phyloP scores from a whole-genome alignment of 352 stramenopile genomes.

The Globisporangium rhizosaccharum region DNA sequence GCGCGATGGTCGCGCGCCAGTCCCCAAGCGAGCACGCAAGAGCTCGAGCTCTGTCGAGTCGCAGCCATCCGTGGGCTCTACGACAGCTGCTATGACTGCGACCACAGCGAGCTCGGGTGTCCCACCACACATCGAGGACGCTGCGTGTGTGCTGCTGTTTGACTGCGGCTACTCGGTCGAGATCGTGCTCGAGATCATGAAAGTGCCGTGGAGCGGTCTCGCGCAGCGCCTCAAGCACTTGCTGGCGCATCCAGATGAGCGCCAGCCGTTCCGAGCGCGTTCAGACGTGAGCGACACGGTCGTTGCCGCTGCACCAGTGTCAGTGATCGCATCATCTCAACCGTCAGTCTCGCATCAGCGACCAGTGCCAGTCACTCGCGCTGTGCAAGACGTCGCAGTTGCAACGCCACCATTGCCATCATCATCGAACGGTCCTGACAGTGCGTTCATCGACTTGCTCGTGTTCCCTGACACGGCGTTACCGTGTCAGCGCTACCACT shows the following conservation, averaged over 20 bases:
- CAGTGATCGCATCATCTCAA: neutral
- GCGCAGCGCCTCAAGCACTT: neutral
- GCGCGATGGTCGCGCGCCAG: neutral
- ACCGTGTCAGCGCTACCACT: slow-evolving; percentile 3
- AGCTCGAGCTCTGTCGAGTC: neutral
- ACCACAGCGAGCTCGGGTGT: neutral
- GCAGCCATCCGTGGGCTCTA: neutral
- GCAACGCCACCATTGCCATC: neutral
- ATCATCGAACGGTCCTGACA: neutral
- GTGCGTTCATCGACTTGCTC: neutral
- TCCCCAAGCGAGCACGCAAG: neutral
- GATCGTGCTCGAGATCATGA: neutral
- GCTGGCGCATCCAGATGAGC: neutral
- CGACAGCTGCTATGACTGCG: neutral
- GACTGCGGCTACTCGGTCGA: neutral
- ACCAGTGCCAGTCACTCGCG: neutral
- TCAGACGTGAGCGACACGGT: neutral
- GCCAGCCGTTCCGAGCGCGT: neutral
- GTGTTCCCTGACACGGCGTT: slow-evolving; percentile 1
- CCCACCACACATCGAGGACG: neutral
- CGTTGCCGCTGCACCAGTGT: neutral
- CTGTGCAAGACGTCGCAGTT: neutral
- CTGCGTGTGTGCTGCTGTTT: neutral
- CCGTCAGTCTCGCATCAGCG: neutral
- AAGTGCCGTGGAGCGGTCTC: neutral